A percentile compares a stretch with the other conserved stretches of the same genome.
Evolutionary conservation across 176 grass and related monocot species (phyloP).

Genomic region (Avena eriantha): DNA sequence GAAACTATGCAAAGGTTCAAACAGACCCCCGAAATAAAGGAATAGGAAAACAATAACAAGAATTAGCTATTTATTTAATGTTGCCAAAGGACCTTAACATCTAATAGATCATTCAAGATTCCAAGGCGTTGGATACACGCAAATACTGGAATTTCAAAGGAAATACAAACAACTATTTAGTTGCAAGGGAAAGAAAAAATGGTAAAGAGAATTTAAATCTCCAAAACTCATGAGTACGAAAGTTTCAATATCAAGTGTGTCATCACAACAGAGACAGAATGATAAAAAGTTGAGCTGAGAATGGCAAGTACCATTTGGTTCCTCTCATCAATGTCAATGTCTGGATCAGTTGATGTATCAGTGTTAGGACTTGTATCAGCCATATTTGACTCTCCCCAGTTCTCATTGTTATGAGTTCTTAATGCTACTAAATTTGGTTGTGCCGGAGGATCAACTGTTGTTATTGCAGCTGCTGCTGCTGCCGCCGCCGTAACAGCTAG

Average conservation of each 20-base stretch:
- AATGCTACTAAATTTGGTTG: conserved; percentile 58
- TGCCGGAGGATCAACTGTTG: conserved; percentile 47
- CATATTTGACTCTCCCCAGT: conserved; percentile 81
- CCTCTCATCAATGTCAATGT: conserved; percentile 67
- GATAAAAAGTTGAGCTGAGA: conserved; percentile 28
- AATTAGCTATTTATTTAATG: no score
- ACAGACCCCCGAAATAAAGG: no score
- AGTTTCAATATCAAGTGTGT: conserved; percentile 23
- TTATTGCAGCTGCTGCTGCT: conserved; percentile 22
- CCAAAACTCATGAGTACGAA: conserved; percentile 7
- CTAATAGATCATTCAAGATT: no score
- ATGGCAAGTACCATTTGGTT: conserved; percentile 65
- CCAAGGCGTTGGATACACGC: no score
- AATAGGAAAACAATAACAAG: no score
- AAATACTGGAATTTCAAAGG: conserved; percentile 12
- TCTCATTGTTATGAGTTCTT: conserved; percentile 61
- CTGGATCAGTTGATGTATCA: conserved; percentile 82
- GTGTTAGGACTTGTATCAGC: conserved; percentile 71
- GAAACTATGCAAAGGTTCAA: no score
- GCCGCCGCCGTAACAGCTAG: conserved; percentile 30
- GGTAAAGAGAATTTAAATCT: conserved; percentile 18
- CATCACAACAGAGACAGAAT: conserved; percentile 8
- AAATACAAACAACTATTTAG: conserved; percentile 16
- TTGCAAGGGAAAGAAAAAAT: neutral
- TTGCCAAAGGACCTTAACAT: no score